These are phyloP conservation scores for Colletotrichum sp. DNA, from an alignment of 2,329 filamentous ascomycete species.

Conservation along the genomic window DNA sequence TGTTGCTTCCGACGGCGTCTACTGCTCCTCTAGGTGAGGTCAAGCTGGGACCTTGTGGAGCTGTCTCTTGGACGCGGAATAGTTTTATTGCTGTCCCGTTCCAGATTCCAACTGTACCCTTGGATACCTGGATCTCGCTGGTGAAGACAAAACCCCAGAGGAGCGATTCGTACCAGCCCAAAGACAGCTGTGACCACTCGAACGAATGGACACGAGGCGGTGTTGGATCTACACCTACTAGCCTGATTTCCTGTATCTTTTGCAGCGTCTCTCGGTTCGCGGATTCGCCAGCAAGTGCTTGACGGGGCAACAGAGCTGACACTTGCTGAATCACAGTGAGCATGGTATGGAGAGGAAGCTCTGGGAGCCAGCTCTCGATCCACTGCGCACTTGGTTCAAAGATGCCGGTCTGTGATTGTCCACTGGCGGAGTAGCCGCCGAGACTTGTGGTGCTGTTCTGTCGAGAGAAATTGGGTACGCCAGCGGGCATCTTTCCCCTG, in stretches of 20 bases:
- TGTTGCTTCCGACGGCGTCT: conserved; percentile 89
- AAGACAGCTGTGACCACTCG: conserved; percentile 87
- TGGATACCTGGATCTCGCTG: conserved; percentile 85
- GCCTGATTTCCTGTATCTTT: conserved; percentile 63
- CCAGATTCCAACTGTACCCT: conserved; percentile 91
- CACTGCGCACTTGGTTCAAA: conserved; percentile 85
- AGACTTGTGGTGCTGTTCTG: conserved; percentile 90
- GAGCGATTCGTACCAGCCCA: conserved; percentile 95
- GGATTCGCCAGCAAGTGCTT: conserved; percentile 48
- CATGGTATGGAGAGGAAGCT: conserved; percentile 86
- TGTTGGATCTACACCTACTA: conserved; percentile 77
- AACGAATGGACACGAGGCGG: conserved; percentile 84
- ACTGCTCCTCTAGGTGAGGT: conserved; percentile 88
- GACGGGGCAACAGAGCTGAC: conserved; percentile 59
- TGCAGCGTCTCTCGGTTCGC: conserved; percentile 52
- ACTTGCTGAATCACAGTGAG: conserved; percentile 77
- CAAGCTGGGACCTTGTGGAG: conserved; percentile 78
- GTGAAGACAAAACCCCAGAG: conserved; percentile 94
- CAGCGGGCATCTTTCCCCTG: conserved; percentile 91
- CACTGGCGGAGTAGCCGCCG: conserved; percentile 65
- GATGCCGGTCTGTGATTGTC: conserved; percentile 58
- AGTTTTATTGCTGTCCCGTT: conserved; percentile 87
- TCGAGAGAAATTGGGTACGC: conserved; percentile 80
- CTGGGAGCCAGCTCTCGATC: conserved; percentile 94
- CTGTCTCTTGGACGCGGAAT: conserved; percentile 88